Conservation (phyloP, 495 filamentous ascomycete genomes). For the Pyronema domesticum region DNA sequence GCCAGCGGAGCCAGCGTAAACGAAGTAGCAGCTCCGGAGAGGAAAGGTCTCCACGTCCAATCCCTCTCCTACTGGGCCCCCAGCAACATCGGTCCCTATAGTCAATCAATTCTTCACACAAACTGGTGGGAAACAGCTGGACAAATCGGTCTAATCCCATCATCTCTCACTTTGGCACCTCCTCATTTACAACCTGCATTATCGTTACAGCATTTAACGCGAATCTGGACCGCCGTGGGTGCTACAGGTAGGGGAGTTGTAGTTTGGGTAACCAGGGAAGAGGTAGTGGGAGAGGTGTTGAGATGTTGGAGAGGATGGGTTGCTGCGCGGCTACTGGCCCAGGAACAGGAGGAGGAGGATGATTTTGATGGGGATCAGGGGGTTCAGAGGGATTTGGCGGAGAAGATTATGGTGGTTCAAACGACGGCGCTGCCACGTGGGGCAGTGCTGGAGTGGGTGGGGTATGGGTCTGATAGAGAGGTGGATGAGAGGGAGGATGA, state of each 20-base stretch:
- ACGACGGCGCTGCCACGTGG: not conserved
- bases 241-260: constrained; percentile 51
- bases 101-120: constrained; percentile 46
- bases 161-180: constrained; percentile 47
- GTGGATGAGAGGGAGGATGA: constrained; percentile 40
- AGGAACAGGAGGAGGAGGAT: too few relatives aligned
- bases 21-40: too few relatives aligned
- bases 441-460: constrained; percentile 3
- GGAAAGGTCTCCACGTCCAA: constrained; percentile 65
- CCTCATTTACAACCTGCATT: constrained; percentile 36
- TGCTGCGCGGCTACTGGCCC: not conserved
- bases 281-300: constrained; percentile 29
- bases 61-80: constrained; percentile 93
- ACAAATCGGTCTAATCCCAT: constrained; percentile 76
- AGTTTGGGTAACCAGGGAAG: constrained; percentile 38
- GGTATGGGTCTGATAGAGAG: not conserved
- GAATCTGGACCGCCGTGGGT: constrained; percentile 54
- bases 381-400: too few relatives aligned
- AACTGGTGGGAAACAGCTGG: constrained; percentile 46
- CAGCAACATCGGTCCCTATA: constrained; percentile 94
- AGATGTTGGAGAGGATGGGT: constrained; percentile 32
- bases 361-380: too few relatives aligned
- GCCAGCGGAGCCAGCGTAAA: too few relatives aligned
- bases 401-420: not conserved
- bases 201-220: constrained; percentile 74